phyloP scores from a whole-genome alignment of 2,329 filamentous ascomycete species.

The Phyllosticta citrichinensis region DNA sequence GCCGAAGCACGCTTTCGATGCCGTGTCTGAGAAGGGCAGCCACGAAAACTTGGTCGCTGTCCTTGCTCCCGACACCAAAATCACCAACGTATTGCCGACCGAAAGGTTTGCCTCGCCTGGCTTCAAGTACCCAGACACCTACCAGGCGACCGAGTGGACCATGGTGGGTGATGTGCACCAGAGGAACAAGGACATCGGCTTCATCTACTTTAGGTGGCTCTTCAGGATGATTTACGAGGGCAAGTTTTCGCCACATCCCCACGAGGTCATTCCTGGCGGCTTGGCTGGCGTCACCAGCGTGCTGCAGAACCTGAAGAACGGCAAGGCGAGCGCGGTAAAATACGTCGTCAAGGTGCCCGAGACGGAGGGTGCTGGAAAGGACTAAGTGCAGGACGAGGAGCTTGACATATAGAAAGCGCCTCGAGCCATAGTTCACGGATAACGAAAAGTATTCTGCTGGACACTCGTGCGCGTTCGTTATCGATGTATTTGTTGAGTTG shows the following conservation, averaged over 20 bases:
- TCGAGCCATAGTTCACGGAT: neutral
- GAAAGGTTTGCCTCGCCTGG: conserved; percentile 11
- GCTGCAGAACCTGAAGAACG: conserved; percentile 46
- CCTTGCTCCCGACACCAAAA: conserved; percentile 23
- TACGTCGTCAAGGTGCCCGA: conserved; percentile 51
- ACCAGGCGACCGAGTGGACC: conserved; percentile 28
- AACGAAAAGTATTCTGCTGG: neutral
- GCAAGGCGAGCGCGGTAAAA: conserved; percentile 54
- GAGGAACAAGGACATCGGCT: conserved; percentile 33
- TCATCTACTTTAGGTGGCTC: conserved; percentile 36
- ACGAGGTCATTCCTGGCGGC: conserved; percentile 45
- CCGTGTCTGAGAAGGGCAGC: conserved; percentile 45
- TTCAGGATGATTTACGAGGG: conserved; percentile 39
- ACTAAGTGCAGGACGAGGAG: neutral
- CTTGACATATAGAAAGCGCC: neutral
- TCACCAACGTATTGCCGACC: conserved; percentile 34
- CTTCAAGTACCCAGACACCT: conserved; percentile 32
- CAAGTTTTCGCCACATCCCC: conserved; percentile 41
- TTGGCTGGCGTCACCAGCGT: conserved; percentile 44
- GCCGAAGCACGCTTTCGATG: conserved; percentile 46
- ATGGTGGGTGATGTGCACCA: conserved; percentile 25
- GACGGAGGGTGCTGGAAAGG: conserved; percentile 23
- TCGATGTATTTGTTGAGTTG: too few species aligned
- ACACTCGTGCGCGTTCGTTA: too few species aligned
- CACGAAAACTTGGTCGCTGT: conserved; percentile 30